These are phyloP conservation scores for Russula virescens DNA, from an alignment of 768 basidiomycete genomes.

Conservation along the genomic window DNA sequence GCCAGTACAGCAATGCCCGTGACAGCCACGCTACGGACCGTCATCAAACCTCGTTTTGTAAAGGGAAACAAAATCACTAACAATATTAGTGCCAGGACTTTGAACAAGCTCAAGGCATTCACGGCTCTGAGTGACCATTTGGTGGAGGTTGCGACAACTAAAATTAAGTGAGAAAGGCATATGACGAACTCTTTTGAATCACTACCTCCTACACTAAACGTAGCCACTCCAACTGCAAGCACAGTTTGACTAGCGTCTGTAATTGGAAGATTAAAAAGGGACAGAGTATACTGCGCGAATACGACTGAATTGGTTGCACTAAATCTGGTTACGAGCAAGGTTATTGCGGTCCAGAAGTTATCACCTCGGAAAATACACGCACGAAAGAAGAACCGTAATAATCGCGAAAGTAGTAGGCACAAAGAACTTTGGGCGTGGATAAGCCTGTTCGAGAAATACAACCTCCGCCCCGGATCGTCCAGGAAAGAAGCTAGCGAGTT, in stretches of 20 bases:
- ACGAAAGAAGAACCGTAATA: constrained; percentile 28
- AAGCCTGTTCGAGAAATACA: constrained; percentile 42
- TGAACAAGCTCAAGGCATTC: constrained; percentile 27
- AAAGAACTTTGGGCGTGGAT: constrained; percentile 38
- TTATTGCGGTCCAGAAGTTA: neutral
- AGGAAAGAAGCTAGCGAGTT: constrained; percentile 45
- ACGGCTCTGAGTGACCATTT: constrained; percentile 29
- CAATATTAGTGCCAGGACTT: constrained; percentile 27
- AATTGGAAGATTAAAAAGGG: constrained; percentile 23
- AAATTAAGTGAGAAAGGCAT: neutral
- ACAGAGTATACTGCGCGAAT: constrained; percentile 28
- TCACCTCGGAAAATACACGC: constrained; percentile 9
- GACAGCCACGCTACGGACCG: constrained; percentile 25
- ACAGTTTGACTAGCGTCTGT: constrained; percentile 25
- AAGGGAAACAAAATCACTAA: constrained; percentile 4
- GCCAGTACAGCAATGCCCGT: constrained; percentile 27
- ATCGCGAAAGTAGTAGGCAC: constrained; percentile 42
- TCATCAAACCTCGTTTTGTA: constrained; percentile 3
- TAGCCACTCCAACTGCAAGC: constrained; percentile 26
- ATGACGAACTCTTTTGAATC: neutral
- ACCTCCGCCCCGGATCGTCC: constrained; percentile 46
- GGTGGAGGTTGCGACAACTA: constrained; percentile 29
- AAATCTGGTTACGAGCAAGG: constrained; percentile 7
- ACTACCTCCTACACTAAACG: constrained; percentile 25
- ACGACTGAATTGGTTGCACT: constrained; percentile 28